phyloP scores from a whole-genome alignment of 2,329 filamentous ascomycete genomes.

The Pseudocercospora ulei region DNA sequence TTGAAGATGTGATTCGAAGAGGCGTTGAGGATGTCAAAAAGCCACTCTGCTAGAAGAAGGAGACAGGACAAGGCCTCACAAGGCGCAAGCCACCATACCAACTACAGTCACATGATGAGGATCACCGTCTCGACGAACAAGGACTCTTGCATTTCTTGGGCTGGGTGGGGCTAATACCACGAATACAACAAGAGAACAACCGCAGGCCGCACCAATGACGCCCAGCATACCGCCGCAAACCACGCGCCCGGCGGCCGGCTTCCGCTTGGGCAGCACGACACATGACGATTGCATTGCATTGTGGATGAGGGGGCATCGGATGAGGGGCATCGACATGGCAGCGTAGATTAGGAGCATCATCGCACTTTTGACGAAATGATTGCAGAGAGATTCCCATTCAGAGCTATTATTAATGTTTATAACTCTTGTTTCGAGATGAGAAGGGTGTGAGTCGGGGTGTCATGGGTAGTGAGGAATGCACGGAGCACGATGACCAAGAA shows the following conservation, averaged over 20 bases:
- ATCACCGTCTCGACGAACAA: not conserved
- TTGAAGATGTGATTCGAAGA: constrained; percentile 62
- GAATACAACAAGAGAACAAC: not conserved
- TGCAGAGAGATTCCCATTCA: constrained; percentile 3
- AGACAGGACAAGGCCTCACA: not conserved
- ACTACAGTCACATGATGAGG: not conserved
- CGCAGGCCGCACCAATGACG: constrained; percentile 7
- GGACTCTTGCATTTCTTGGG: not conserved
- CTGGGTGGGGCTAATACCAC: not conserved
- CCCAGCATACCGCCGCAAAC: constrained; percentile 1
- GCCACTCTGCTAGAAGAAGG: constrained; percentile 41
- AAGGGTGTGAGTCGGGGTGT: no score
- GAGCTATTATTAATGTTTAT: constrained; percentile 11
- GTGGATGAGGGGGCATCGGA: constrained; percentile 1
- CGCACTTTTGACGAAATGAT: constrained; percentile 7
- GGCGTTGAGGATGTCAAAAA: constrained; percentile 68
- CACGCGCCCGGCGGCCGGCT: constrained; percentile 9
- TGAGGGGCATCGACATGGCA: constrained; percentile 3
- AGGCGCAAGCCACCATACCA: constrained; percentile 8
- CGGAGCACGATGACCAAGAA: no score
- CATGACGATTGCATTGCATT: constrained; percentile 4
- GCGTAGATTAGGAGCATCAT: not conserved
- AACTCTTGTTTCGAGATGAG: constrained; percentile 2
- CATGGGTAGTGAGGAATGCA: no score
- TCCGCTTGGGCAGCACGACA: constrained; percentile 6